These are phyloP conservation scores for Ceratobasidium sp. DNA, from an alignment of 1,284 basidiomycete genomes.

Conservation along the genomic window DNA sequence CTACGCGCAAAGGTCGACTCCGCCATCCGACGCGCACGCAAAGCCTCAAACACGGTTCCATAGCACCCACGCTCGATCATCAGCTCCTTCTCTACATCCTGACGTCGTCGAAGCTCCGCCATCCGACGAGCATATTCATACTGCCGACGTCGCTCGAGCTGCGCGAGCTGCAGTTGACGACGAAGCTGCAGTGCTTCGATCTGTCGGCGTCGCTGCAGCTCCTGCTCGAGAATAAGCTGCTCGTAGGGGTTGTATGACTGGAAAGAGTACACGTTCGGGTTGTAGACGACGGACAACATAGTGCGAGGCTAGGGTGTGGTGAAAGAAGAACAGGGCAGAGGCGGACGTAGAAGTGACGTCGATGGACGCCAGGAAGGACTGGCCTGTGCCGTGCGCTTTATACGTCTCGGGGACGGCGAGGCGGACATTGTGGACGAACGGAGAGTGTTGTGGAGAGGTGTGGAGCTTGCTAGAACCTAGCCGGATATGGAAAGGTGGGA, in stretches of 20 bases:
- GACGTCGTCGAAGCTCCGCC: slow-evolving; percentile 18
- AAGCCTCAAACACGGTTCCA: too few relatives aligned
- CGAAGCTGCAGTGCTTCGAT: slow-evolving; percentile 14
- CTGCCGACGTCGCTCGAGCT: slow-evolving; percentile 36
- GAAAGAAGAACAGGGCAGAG: neutral
- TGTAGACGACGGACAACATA: slow-evolving; percentile 24
- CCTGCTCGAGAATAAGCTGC: slow-evolving; percentile 10
- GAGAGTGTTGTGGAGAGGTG: too few relatives aligned
- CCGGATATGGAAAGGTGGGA: too few relatives aligned
- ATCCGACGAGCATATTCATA: slow-evolving; percentile 26
- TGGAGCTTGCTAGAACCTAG: too few relatives aligned
- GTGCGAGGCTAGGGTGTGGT: neutral
- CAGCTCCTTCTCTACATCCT: neutral
- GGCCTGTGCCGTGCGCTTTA: too few relatives aligned
- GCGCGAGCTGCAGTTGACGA: slow-evolving; percentile 17
- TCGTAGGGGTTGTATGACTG: slow-evolving; percentile 17
- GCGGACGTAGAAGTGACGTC: neutral
- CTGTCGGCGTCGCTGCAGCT: slow-evolving; percentile 11
- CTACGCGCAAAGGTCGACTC: too few relatives aligned
- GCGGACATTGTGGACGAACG: too few relatives aligned
- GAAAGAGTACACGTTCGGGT: slow-evolving; percentile 6
- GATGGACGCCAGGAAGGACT: too few relatives aligned
- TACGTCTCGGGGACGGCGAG: too few relatives aligned
- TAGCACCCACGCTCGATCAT: too few relatives aligned
- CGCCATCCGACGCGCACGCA: too few relatives aligned